These are phyloP conservation scores for Ceratobasidium sp. DNA, from an alignment of 1,284 basidiomycete species.

Conservation along the genomic window DNA sequence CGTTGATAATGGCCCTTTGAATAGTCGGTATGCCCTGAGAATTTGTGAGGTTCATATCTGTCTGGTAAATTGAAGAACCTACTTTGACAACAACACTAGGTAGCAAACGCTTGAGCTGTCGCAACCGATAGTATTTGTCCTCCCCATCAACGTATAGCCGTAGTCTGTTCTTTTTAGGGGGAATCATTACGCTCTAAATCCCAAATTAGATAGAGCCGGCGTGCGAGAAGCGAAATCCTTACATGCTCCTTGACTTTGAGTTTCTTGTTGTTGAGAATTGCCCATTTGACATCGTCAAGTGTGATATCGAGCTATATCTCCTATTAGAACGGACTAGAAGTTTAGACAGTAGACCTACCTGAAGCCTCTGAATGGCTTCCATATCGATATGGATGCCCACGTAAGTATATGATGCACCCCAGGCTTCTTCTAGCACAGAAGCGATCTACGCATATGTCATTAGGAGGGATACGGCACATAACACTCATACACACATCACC, in stretches of 20 bases:
- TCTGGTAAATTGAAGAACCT: constrained; percentile 25
- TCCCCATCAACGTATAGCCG: constrained; percentile 86
- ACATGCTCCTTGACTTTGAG: constrained; percentile 92
- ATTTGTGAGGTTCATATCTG: not conserved
- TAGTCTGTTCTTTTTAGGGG: constrained; percentile 79
- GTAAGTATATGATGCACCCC: constrained; percentile 92
- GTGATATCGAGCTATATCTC: constrained; percentile 82
- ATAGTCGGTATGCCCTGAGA: constrained; percentile 81
- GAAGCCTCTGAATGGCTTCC: constrained; percentile 88
- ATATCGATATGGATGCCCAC: constrained; percentile 93
- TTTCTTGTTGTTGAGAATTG: constrained; percentile 86
- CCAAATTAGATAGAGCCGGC: not conserved
- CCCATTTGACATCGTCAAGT: constrained; percentile 92
- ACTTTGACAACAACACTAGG: constrained; percentile 90
- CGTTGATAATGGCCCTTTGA: constrained; percentile 90
- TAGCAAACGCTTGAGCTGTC: constrained; percentile 82
- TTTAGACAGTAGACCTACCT: constrained; percentile 57
- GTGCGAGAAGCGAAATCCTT: constrained; percentile 33
- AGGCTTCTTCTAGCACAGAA: constrained; percentile 93
- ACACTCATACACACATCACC: constrained; percentile 77
- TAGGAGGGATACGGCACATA: not conserved
- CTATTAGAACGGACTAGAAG: not conserved
- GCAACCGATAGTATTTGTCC: constrained; percentile 88
- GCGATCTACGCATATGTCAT: constrained; percentile 73
- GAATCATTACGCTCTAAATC: constrained; percentile 71